These are phyloP conservation scores for Mycena olivaceomarginata DNA, from an alignment of 768 basidiomycete species.

Conservation along the genomic window DNA sequence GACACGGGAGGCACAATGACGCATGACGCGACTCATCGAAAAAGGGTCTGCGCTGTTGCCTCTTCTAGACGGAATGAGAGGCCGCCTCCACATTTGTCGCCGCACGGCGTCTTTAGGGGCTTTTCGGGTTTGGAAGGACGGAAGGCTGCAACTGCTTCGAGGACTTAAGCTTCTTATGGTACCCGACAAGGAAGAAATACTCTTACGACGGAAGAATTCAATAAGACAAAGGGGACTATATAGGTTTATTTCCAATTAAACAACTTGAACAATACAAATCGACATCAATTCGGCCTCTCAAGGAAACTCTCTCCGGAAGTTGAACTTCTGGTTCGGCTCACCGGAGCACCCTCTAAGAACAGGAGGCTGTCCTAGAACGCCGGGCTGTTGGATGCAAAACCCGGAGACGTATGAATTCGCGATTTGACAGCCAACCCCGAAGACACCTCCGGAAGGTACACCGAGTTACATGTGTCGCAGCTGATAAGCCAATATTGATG, in stretches of 20 bases:
- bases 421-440: conserved; percentile 10
- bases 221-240: neutral
- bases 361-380: conserved; percentile 10
- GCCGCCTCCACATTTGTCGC: no score
- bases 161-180: no score
- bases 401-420: conserved; percentile 6
- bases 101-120: no score
- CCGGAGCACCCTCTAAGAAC: conserved; percentile 13
- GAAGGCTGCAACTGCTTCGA: no score
- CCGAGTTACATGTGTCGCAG: conserved; percentile 25
- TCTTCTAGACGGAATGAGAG: no score
- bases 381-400: conserved; percentile 17
- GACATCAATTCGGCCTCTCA: conserved; percentile 5
- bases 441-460: conserved; percentile 16
- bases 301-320: conserved; percentile 11
- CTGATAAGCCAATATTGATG: conserved; percentile 37
- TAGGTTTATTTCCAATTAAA: neutral
- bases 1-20: no score
- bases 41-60: no score
- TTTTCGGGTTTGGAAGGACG: no score
- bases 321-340: conserved; percentile 13
- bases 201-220: neutral
- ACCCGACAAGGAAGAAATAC: neutral
- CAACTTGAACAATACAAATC: conserved; percentile 9
- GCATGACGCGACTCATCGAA: no score